Base-by-base conservation (phyloP, 805 yeast species). In the Yarrowia osloensis region DNA sequence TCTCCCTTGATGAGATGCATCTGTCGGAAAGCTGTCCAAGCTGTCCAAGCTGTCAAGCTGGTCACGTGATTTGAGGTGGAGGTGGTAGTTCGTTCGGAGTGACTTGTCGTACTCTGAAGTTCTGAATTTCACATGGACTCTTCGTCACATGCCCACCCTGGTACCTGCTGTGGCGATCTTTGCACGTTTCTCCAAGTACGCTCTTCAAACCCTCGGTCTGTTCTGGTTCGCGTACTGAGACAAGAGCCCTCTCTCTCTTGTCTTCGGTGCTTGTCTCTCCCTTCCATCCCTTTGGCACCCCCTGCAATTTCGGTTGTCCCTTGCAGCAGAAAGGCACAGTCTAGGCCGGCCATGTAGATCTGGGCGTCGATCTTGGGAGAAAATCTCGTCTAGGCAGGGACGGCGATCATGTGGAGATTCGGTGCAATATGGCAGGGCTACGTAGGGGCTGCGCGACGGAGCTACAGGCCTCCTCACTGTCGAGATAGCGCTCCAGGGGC, bases 221-320 rank as follows among this genome's bases (percentile, higher is more conserved):
- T 5, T 3, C 22, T 39, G 44, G 22, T n/a, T 19, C 44, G 22
- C 44, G 44, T 39, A 39, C 44, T 39, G 44, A n/a, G 44, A 39
- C 44, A 39, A 19, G 22, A n/a, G 5, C 47, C 15, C 42, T 37
- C 21, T 37, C 9, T 28, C 9, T 8, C 47, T 21, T 39, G 22
- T 19, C 22, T 39, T n/a, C 44, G 1, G 12, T 39, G 22, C 44
- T 39, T 39, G 22, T n/a, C 44, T 37, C 13, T n/a, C 44, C 13
- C 44, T 39, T 22, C 29, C 21, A 24, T 19, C 55, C 55, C 55
- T 49, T 47, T n/a, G 21, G 11, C 33, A 47, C 54, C 40, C 55
- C 57, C 57, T 50, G 57, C 57, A 50, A 50, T 33, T 33, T 50
- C 57, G 57, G 40, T 33, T 50, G 57, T 50, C 57, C 57, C 57